These are phyloP conservation scores for Mycena rosella DNA, from an alignment of 768 basidiomycete species.

Conservation along the genomic window DNA sequence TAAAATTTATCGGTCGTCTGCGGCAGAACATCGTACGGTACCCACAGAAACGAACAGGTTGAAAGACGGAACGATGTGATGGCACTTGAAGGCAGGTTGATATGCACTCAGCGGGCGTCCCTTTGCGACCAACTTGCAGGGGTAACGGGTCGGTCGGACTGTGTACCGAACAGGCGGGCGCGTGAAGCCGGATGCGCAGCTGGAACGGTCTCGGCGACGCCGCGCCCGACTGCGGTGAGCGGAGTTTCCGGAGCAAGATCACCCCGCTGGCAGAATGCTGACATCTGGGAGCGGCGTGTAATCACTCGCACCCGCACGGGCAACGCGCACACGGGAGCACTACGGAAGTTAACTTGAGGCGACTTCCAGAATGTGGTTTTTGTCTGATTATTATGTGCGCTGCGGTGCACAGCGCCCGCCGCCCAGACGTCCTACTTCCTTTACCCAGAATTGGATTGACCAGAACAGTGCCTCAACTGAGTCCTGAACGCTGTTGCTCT, in stretches of 20 bases:
- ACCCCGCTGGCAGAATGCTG: slow-evolving; percentile 5
- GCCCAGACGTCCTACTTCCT: too few relatives aligned
- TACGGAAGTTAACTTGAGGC: too few relatives aligned
- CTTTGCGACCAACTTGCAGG: too few relatives aligned
- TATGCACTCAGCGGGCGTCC: too few relatives aligned
- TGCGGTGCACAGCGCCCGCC: slow-evolving; percentile 5
- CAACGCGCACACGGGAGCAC: too few relatives aligned
- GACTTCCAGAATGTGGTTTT: background rate
- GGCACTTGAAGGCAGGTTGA: background rate
- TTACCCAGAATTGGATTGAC: too few relatives aligned
- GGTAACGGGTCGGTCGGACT: too few relatives aligned
- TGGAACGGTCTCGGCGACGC: background rate
- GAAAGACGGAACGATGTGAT: background rate
- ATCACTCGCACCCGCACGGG: too few relatives aligned
- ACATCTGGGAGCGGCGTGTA: background rate
- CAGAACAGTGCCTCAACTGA: background rate
- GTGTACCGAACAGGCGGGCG: too few relatives aligned
- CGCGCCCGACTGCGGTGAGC: background rate
- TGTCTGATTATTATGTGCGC: background rate
- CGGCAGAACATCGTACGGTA: background rate
- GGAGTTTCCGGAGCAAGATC: background rate
- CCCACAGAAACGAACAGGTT: background rate
- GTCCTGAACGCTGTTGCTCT: background rate
- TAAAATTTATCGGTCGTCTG: too few relatives aligned
- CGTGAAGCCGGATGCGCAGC: slow-evolving; percentile 18